phyloP scores from a whole-genome alignment of 495 filamentous ascomycete species.

The Hamigera avellanea region DNA sequence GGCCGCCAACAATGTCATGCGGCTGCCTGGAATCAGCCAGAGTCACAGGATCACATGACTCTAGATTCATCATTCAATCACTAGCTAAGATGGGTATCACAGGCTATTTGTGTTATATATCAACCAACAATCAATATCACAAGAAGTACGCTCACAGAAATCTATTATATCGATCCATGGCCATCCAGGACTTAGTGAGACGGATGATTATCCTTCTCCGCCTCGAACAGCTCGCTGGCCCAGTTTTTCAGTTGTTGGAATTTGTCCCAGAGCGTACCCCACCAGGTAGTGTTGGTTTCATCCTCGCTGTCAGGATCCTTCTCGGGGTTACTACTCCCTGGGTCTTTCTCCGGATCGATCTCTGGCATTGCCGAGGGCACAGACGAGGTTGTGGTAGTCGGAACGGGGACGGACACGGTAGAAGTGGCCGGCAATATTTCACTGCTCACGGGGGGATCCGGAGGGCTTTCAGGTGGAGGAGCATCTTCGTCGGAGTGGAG shows the following conservation, averaged over 20 bases:
- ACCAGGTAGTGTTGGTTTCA: slow-evolving; percentile 21
- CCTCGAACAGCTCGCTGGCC: slow-evolving; percentile 22
- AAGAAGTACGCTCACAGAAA: too few species aligned
- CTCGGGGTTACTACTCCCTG: slow-evolving; percentile 4
- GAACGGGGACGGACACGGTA: neutral
- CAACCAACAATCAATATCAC: too few species aligned
- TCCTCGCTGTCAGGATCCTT: slow-evolving; percentile 12
- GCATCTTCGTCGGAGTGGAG: slow-evolving; percentile 45
- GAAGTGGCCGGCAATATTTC: neutral
- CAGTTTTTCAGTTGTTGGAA: slow-evolving; percentile 27
- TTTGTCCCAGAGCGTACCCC: slow-evolving; percentile 21
- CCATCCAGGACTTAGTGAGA: neutral
- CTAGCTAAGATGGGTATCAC: too few species aligned
- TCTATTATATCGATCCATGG: too few species aligned
- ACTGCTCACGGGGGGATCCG: slow-evolving; percentile 23
- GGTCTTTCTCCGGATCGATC: neutral
- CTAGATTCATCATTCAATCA: too few species aligned
- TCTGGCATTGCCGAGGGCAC: slow-evolving; percentile 1
- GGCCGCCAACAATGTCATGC: too few species aligned
- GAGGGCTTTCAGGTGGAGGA: slow-evolving; percentile 20
- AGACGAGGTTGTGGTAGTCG: slow-evolving; percentile 2
- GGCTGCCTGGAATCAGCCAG: too few species aligned
- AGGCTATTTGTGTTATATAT: too few species aligned
- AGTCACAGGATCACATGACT: too few species aligned
- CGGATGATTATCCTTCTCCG: slow-evolving; percentile 24